Evolutionary conservation across 2,329 filamentous ascomycete genomes (phyloP), one percentile per base, ranked within the genome.

Genomic region (Epichloe brachyelytri): DNA sequence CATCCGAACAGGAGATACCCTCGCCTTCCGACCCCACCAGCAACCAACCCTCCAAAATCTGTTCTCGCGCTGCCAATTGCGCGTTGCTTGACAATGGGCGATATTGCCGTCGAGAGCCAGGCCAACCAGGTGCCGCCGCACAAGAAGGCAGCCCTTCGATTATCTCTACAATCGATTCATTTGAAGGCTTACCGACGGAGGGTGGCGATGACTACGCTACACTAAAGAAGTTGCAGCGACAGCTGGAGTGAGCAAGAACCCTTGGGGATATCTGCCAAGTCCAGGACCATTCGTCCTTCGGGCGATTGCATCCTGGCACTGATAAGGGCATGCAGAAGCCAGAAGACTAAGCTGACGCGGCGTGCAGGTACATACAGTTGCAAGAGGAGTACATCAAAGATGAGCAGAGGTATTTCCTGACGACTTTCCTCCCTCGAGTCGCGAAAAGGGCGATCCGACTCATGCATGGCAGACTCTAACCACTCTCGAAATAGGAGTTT

Each of bases 321-420:
- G 4, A 48, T 10, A 22, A 19, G 6, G 15, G 11, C 30, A 20
- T 34, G 5, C 6, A 30, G n/a, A 6, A 30, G 26, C 5, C 11
- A 41, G 46, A 53, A 59, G 43, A 57, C 57, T 54, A 51, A 48
- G 41, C 64, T 70, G 56, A 56, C 51, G 36, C 51, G 57, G 20
- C 60, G 3, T 30, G 15, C 14, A 88, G 85, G 68, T 88, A 95
- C 70, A 95, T 97, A 67, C 88, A 96, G 71, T 79, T 98, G 61
- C 93, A 98, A 73, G 93, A 98, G 72, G 93, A 98, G 69, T 98
- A 98, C 71, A 98, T 98, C 82, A 98, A 98, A 75, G 93, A 98
- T 81, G 93, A 98, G 77, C 93, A 98, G 74, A 84, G 88, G 85
- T 86, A 71, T 51, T 66, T 26, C 4, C 11, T 14, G 12, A 19